phyloP scores from a whole-genome alignment of 768 basidiomycete genomes.

The Fomitopsis serialis region DNA sequence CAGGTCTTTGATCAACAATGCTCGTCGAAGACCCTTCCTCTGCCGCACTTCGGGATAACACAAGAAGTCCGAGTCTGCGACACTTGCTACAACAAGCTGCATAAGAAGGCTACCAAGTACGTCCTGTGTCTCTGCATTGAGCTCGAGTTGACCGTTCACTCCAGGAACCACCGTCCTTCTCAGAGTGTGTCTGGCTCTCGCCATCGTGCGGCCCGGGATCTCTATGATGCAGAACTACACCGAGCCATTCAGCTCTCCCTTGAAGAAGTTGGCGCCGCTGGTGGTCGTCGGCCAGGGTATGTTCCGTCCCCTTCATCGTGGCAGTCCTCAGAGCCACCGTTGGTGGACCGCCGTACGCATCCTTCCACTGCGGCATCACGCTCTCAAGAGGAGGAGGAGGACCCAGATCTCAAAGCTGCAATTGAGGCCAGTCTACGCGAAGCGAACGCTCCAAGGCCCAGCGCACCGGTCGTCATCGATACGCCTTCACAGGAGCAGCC shows the following conservation, averaged over 20 bases:
- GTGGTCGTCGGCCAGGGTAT: conserved; percentile 57
- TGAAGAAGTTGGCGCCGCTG: conserved; percentile 59
- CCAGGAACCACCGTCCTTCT: conserved; percentile 48
- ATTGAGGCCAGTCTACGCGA: conserved; percentile 96
- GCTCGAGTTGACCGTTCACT: conserved; percentile 10
- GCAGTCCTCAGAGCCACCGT: conserved; percentile 65
- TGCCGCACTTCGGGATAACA: conserved; percentile 91
- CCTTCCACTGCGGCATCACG: conserved; percentile 28
- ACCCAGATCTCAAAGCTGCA: conserved; percentile 87
- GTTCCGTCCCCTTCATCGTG: conserved; percentile 61
- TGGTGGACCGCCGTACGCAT: conserved; percentile 49
- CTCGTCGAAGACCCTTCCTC: conserved; percentile 74
- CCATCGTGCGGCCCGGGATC: conserved; percentile 52
- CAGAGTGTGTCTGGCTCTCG: conserved; percentile 48
- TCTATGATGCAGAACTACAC: conserved; percentile 84
- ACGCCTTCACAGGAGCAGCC: conserved; percentile 43
- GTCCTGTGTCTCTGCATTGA: conserved; percentile 28
- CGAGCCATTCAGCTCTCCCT: conserved; percentile 90
- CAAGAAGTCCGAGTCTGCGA: conserved; percentile 95
- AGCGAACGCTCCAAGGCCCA: conserved; percentile 68
- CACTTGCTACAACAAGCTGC: conserved; percentile 75
- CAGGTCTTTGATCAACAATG: conserved; percentile 94
- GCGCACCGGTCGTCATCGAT: conserved; percentile 64
- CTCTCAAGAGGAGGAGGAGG: conserved; percentile 66
- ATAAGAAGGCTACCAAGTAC: conserved; percentile 53